These are phyloP conservation scores for Aspergillus puulaauensis DNA, from an alignment of 2,329 filamentous ascomycete species.

Conservation along the genomic window DNA sequence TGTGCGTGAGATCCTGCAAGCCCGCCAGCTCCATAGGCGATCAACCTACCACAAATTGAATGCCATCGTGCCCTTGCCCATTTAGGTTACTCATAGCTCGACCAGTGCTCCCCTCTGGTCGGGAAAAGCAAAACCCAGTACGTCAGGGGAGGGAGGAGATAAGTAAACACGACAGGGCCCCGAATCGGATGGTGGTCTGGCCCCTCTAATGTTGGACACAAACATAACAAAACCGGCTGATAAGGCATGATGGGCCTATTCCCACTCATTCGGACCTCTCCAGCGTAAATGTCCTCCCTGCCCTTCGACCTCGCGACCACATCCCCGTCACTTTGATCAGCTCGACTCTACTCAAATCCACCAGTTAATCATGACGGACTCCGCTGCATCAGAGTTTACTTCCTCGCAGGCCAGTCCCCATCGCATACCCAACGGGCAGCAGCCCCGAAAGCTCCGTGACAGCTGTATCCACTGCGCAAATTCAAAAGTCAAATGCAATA, in stretches of 20 bases:
- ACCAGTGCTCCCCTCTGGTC: not conserved
- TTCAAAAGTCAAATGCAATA: conserved; percentile 11
- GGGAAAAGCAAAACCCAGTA: not conserved
- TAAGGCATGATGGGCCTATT: not conserved
- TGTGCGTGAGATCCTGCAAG: not conserved
- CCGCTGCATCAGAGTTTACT: not conserved
- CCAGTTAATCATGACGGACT: not conserved
- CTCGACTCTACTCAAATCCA: not conserved
- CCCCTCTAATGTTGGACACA: not conserved
- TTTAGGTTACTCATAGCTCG: not conserved
- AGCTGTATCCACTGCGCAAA: conserved; percentile 10
- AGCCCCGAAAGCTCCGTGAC: conserved; percentile 9
- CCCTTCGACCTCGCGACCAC: not conserved
- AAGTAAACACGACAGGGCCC: not conserved
- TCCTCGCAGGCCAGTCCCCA: not conserved
- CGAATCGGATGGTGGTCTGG: not conserved
- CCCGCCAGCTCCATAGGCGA: not conserved
- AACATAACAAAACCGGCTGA: not conserved
- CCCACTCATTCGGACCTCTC: not conserved
- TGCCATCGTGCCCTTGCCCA: not conserved
- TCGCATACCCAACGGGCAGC: not conserved
- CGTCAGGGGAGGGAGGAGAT: not conserved
- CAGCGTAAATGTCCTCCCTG: not conserved
- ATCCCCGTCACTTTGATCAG: not conserved
- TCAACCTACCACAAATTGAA: not conserved